Evolutionary conservation across 192 early-diverging fungal genomes (phyloP).

Genomic region (Pecoramyces ruminantium): DNA sequence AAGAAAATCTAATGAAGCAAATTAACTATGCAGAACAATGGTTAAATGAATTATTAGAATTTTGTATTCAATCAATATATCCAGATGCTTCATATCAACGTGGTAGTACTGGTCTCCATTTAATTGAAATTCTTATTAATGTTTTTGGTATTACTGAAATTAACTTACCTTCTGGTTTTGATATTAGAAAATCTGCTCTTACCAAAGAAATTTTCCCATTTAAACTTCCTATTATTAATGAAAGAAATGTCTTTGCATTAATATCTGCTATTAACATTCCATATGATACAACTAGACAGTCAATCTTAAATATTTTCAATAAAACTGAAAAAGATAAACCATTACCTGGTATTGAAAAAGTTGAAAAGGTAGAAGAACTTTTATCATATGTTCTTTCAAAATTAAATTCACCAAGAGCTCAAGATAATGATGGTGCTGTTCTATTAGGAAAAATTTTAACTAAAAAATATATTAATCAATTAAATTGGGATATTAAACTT

Average conservation of each 20-base stretch:
- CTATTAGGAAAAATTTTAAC: neutral
- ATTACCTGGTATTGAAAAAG: conserved; percentile 49
- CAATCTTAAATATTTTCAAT: conserved; percentile 38
- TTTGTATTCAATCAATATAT: conserved; percentile 29
- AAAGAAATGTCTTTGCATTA: conserved; percentile 15
- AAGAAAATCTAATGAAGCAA: neutral
- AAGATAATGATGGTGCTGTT: conserved; percentile 2
- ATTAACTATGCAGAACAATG: neutral
- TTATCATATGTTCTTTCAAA: conserved; percentile 30
- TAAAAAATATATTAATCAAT: neutral
- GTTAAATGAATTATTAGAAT: neutral
- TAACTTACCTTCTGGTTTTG: conserved; percentile 21
- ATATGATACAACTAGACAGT: neutral
- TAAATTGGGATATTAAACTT: neutral
- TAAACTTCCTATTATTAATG: conserved; percentile 21
- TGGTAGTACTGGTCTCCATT: conserved; percentile 32
- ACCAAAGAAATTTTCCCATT: conserved; percentile 30
- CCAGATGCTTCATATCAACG: conserved; percentile 61
- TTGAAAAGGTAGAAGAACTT: conserved; percentile 46
- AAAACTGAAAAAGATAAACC: conserved; percentile 57
- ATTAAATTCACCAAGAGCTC: conserved; percentile 16
- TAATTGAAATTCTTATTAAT: conserved; percentile 30
- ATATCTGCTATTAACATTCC: neutral
- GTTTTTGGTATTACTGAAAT: conserved; percentile 28
- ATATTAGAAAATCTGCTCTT: conserved; percentile 8